Evolutionary conservation across 768 basidiomycete genomes (phyloP).

Genomic region (Hydnum rufescens): DNA sequence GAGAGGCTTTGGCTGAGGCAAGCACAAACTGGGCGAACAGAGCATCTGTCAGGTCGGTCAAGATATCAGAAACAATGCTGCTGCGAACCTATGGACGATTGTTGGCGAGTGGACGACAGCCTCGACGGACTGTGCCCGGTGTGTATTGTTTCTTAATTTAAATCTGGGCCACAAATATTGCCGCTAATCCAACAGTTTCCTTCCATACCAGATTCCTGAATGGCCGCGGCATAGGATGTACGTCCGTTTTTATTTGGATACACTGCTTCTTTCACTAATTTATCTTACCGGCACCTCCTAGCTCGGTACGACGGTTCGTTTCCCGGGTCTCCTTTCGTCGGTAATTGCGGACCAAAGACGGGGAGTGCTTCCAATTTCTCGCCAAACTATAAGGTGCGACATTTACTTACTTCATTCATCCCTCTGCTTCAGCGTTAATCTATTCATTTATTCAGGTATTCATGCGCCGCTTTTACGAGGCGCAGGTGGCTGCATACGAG

Average conservation of each 20-base stretch:
- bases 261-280: background rate
- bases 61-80: conserved; percentile 29
- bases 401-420: conserved; percentile 39
- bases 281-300: background rate
- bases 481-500: conserved; percentile 58
- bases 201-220: conserved; percentile 45
- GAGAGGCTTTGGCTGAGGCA: background rate
- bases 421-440: background rate
- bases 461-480: conserved; percentile 48
- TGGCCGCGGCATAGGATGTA: conserved; percentile 52
- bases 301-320: conserved; percentile 47
- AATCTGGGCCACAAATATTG: background rate
- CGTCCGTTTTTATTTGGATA: conserved; percentile 1
- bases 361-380: conserved; percentile 41
- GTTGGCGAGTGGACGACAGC: conserved; percentile 79
- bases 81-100: conserved; percentile 54
- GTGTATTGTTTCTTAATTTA: background rate
- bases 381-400: conserved; percentile 29
- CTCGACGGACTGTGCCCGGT: conserved; percentile 27
- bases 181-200: background rate
- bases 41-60: conserved; percentile 31
- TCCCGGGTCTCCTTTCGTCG: conserved; percentile 43
- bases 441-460: conserved; percentile 1
- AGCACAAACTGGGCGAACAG: conserved; percentile 7
- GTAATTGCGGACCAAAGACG: conserved; percentile 53